Base-by-base conservation (phyloP, 2,329 filamentous ascomycete genomes). In the Apiospora rasikravindrae region DNA sequence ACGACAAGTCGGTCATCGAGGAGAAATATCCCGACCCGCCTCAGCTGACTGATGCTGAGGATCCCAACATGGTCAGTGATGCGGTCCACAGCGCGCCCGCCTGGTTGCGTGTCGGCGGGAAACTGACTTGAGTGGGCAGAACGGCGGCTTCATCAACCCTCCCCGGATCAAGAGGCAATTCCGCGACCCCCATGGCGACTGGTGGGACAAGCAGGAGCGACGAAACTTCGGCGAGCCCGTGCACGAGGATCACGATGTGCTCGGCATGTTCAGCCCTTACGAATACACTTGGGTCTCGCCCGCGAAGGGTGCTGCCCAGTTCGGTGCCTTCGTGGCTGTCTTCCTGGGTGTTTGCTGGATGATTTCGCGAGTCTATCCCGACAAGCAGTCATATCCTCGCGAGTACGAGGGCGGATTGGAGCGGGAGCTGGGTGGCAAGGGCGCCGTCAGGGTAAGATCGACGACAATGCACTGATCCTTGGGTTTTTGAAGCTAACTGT, bases 201-300 rank as follows among this genome's bases (percentile, higher is more conserved):
- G 95, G 94, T 98, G 95, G 94, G 96, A 99, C 85, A 93, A 95
- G 83, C 96, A 99, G 86, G 96, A 98, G 84, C 92, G 95, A 82
- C 91, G 96, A 80, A 98, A 99, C 88, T 98, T 94, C 82, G 95
- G 95, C 83, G 97, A 99, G 84, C 94, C 96, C 16, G 91, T 97
- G 70, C 96, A 99, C 83, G 97, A 99, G 84, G 96, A 99, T 83
- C 93, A 98, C 83, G 97, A 99, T 82, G 88, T 95, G 72, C 88
- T 98, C 72, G 95, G 95, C 77, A 92, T 98, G 75, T 96, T 99
- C 84, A 93, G 94, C 69, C 91, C 94, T 2, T 91, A 96, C 82
- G 92, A 95, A 79, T 98, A 99, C 86, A 96, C 91, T 71, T 96
- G 96, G 88, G 86, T 88, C 64, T 92, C 89, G 69, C 86, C 95